Conservation (phyloP, 805 yeast genomes). For the Cyberlindnera sargentensis region DNA sequence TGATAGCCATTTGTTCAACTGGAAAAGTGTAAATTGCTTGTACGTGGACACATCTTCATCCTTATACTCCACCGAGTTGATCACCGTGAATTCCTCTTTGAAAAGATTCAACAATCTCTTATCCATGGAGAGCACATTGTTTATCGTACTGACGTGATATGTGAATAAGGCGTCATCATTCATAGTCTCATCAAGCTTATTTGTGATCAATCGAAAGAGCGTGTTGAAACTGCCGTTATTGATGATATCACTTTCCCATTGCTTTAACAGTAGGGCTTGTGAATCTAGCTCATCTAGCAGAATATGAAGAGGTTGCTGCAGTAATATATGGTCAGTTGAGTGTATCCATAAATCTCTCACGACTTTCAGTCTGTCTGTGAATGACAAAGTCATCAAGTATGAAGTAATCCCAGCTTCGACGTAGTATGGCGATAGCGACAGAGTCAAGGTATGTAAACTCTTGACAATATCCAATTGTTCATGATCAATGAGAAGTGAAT, state of each 20-base stretch:
- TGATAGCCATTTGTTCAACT: conserved; percentile 40
- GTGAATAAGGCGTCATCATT: conserved; percentile 61
- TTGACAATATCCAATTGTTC: conserved; percentile 68
- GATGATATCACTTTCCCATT: conserved; percentile 41
- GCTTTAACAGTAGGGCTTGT: conserved; percentile 37
- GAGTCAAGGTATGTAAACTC: conserved; percentile 53
- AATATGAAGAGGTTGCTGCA: conserved; percentile 58
- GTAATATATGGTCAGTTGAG: conserved; percentile 41
- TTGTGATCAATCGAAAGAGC: conserved; percentile 51
- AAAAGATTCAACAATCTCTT: conserved; percentile 40
- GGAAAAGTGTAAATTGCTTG: conserved; percentile 44
- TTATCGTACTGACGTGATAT: conserved; percentile 51
- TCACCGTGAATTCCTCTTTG: conserved; percentile 50
- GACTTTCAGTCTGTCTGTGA: conserved; percentile 41
- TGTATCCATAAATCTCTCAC: conserved; percentile 72
- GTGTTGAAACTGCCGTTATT: conserved; percentile 52
- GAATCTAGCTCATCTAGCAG: conserved; percentile 55
- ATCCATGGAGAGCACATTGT: conserved; percentile 44
- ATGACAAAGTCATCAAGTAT: conserved; percentile 37
- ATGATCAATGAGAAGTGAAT: conserved; percentile 22
- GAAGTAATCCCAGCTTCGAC: conserved; percentile 70
- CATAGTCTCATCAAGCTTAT: conserved; percentile 40
- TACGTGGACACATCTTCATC: conserved; percentile 49
- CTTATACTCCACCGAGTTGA: conserved; percentile 40
- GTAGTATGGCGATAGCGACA: conserved; percentile 40